Evolutionary conservation across 23 red algal genomes (phyloP), one percentile per base, ranked within the genome.

Genomic region (Gracilaria caudata): DNA sequence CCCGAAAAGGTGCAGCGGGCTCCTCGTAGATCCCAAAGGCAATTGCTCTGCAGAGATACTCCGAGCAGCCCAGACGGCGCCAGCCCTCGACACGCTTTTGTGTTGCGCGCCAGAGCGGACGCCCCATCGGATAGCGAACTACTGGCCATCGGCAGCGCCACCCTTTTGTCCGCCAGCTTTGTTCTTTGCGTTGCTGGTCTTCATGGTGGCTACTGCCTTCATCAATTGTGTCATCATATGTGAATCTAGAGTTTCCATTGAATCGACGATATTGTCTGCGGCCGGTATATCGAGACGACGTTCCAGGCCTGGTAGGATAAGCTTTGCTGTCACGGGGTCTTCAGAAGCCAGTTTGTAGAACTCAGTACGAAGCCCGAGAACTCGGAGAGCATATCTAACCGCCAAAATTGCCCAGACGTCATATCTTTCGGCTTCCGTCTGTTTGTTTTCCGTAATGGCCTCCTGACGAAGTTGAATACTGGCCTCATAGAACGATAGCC

Each of bases 51-150:
- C 25, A 58, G 8, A 73, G 46, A 36, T 56, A 73, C 41, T 86
- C 82, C 28, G 64, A 86, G 20, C 65, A 73, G 44, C 82, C 65
- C 65, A 86, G 20, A 2, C 3, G 40, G 70, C 70, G 70, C 70
- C 70, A 75, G 11, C 4, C 40, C 38, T 24, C 20, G 40, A 75
- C 70, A 29, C 25, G 70, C 1, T 9, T 7, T 47, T 75, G 40
- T 28, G 40, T 45, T 14, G 0, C 70, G 25, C 70, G 70, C 70
- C 70, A 75, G 0, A 75, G 20, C 37, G 70, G 70, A 21, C 70
- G 70, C n/a, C 70, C 38, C 12, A 16, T 53, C 9, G 10, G 10
- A 65, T 17, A 13, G 57, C 7, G 57, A 53, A 30, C 1, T 34
- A 65, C 32, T 32, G 3, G 26, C 26, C 32, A 47, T 75, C 19